A percentile compares a stretch with the other conserved stretches of the same genome.
Conservation (phyloP, 2,329 filamentous ascomycete species). For the Curvularia sp. region DNA sequence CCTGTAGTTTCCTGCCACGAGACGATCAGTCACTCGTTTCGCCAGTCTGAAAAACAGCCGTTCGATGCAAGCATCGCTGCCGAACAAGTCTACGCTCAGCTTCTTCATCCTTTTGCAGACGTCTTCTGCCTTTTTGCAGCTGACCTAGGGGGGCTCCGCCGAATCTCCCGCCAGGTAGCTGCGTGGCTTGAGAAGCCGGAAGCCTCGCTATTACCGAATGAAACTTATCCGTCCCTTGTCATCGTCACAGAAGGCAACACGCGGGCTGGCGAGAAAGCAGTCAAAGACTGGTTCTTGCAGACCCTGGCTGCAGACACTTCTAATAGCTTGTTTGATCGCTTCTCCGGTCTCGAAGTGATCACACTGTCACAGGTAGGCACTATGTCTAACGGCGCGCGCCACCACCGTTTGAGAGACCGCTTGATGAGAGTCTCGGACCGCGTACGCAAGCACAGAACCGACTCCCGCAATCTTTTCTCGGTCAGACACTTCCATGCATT, state of each 20-base stretch:
- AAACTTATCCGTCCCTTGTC: slow-evolving; percentile 18
- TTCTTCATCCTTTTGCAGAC: slow-evolving; percentile 28
- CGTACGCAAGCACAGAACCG: slow-evolving; percentile 22
- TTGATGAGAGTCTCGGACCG: slow-evolving; percentile 28
- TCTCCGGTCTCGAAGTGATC: slow-evolving; percentile 34
- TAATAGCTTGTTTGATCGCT: slow-evolving; percentile 1
- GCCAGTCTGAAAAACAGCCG: slow-evolving; percentile 5
- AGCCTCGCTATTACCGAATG: slow-evolving; percentile 15
- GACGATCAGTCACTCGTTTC: slow-evolving; percentile 8
- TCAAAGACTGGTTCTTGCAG: background rate
- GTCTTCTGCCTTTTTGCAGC: slow-evolving; percentile 40
- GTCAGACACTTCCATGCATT: slow-evolving; percentile 30
- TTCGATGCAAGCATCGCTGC: slow-evolving; percentile 6
- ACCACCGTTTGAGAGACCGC: slow-evolving; percentile 30
- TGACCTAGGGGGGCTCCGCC: slow-evolving; percentile 33
- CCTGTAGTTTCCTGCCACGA: slow-evolving; percentile 7
- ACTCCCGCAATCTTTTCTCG: slow-evolving; percentile 28
- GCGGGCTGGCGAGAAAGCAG: background rate
- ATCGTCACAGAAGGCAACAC: background rate
- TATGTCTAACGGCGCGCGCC: slow-evolving; percentile 13
- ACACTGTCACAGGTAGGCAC: slow-evolving; percentile 20
- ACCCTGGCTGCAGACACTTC: background rate
- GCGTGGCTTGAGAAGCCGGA: slow-evolving; percentile 8
- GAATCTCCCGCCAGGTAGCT: slow-evolving; percentile 28
- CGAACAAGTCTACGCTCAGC: slow-evolving; percentile 2